Evolutionary conservation across 164 flowering plant species (phyloP).

Genomic region (Chimonanthus salicifolius): DNA sequence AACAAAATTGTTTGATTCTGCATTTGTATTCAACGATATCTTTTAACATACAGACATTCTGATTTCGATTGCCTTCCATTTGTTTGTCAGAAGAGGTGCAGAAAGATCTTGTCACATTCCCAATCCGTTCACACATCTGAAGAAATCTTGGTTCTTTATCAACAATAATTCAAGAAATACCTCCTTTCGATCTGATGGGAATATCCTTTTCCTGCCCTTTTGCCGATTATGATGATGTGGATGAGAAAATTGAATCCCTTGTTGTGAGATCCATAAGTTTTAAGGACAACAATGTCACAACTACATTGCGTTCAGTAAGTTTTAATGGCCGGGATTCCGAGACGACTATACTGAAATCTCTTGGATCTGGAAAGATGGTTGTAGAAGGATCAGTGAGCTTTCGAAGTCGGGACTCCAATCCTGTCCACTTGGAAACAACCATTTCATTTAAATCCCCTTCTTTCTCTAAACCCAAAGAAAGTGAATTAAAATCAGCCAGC

Average conservation of each 20-base stretch:
- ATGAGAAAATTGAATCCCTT: slow-evolving; percentile 35
- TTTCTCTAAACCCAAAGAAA: slow-evolving; percentile 2
- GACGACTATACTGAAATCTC: slow-evolving; percentile 37
- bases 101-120: neutral
- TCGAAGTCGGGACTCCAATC: slow-evolving; percentile 22
- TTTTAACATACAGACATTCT: neutral
- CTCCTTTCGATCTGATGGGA: slow-evolving; percentile 46
- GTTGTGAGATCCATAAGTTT: slow-evolving; percentile 52
- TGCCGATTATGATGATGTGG: slow-evolving; percentile 34
- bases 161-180: slow-evolving; percentile 1
- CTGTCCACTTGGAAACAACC: slow-evolving; percentile 28
- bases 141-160: neutral
- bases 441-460: slow-evolving; percentile 26
- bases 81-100: neutral
- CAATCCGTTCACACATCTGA: neutral
- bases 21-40: neutral
- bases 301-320: slow-evolving; percentile 45
- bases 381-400: slow-evolving; percentile 52
- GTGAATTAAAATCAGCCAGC: slow-evolving; percentile 5
- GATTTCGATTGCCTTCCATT: neutral
- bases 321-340: slow-evolving; percentile 42
- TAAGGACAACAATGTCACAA: slow-evolving; percentile 37
- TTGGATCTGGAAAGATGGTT: slow-evolving; percentile 20
- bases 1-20: no score
- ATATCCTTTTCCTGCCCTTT: slow-evolving; percentile 53